phyloP scores from a whole-genome alignment of 2,329 filamentous ascomycete species.

The Epichloe hybrida region DNA sequence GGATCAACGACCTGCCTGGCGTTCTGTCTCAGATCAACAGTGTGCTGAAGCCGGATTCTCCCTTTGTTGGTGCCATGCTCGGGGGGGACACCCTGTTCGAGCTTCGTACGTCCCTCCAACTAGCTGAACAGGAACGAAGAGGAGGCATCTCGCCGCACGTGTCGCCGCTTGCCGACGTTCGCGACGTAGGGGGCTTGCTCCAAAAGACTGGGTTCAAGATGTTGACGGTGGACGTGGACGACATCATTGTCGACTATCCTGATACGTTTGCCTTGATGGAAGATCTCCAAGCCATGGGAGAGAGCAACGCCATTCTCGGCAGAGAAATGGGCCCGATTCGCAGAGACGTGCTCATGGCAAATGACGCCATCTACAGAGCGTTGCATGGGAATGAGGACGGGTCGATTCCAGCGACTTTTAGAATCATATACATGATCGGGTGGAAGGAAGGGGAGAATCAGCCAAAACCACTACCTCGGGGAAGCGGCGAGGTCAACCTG shows the following conservation, averaged over 20 bases:
- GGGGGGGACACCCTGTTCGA: conserved; percentile 86
- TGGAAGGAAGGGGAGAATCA: conserved; percentile 82
- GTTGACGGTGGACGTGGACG: conserved; percentile 91
- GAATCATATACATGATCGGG: conserved; percentile 96
- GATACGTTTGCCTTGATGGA: conserved; percentile 82
- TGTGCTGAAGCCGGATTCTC: conserved; percentile 75
- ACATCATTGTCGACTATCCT: conserved; percentile 91
- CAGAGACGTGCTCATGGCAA: conserved; percentile 74
- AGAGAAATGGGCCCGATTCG: conserved; percentile 66
- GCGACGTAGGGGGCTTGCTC: conserved; percentile 84
- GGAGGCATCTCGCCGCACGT: conserved; percentile 89
- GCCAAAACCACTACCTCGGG: conserved; percentile 69
- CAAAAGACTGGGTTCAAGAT: conserved; percentile 86
- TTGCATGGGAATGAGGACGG: conserved; percentile 74
- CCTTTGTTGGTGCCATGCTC: conserved; percentile 92
- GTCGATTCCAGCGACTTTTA: conserved; percentile 76
- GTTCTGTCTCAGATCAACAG: conserved; percentile 74
- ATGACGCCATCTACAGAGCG: conserved; percentile 75
- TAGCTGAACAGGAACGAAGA: conserved; percentile 78
- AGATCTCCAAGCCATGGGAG: conserved; percentile 92
- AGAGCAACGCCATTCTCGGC: conserved; percentile 79
- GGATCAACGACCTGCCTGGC: conserved; percentile 92
- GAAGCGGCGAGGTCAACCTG: conserved; percentile 75
- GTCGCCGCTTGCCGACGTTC: conserved; percentile 81
- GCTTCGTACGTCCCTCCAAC: conserved; percentile 80